phyloP scores from a whole-genome alignment of 805 yeast genomes.

The Schwanniomyces yamadae region DNA sequence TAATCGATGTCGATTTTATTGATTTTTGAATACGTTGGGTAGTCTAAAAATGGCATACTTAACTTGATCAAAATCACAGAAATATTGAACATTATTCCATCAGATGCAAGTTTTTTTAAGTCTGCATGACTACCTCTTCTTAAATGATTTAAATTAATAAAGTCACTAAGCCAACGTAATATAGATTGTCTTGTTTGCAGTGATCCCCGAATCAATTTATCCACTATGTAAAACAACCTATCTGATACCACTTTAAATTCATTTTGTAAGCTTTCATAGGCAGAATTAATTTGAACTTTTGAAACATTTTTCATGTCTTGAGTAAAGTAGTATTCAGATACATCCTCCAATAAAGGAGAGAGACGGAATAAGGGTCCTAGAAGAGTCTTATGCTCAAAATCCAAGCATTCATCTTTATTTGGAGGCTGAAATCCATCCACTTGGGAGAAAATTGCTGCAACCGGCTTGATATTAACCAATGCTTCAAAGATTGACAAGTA shows the following conservation, averaged over 20 bases:
- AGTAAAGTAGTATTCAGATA: constrained; percentile 46
- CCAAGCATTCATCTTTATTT: constrained; percentile 41
- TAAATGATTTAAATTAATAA: constrained; percentile 80
- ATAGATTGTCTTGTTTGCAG: constrained; percentile 60
- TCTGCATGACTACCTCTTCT: constrained; percentile 85
- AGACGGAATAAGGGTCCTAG: constrained; percentile 76
- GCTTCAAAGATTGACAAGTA: constrained; percentile 56
- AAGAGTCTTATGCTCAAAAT: constrained; percentile 60
- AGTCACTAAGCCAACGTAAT: constrained; percentile 65
- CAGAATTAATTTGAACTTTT: constrained; percentile 42
- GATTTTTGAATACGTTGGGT: constrained; percentile 57
- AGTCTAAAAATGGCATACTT: constrained; percentile 80
- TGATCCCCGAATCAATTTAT: constrained; percentile 75
- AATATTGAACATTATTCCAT: constrained; percentile 80
- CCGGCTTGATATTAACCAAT: constrained; percentile 57
- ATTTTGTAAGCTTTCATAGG: constrained; percentile 59
- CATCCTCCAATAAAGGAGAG: constrained; percentile 66
- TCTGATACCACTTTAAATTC: constrained; percentile 61
- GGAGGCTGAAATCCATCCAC: constrained; percentile 54
- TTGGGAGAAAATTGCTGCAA: constrained; percentile 59
- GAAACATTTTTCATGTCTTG: constrained; percentile 20
- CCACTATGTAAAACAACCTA: constrained; percentile 65
- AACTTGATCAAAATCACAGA: constrained; percentile 65
- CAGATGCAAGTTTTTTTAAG: constrained; percentile 62
- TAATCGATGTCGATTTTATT: constrained; percentile 76